Evolutionary conservation across 2,329 filamentous ascomycete species (phyloP).

Genomic region (Aspergillus neoniger): DNA sequence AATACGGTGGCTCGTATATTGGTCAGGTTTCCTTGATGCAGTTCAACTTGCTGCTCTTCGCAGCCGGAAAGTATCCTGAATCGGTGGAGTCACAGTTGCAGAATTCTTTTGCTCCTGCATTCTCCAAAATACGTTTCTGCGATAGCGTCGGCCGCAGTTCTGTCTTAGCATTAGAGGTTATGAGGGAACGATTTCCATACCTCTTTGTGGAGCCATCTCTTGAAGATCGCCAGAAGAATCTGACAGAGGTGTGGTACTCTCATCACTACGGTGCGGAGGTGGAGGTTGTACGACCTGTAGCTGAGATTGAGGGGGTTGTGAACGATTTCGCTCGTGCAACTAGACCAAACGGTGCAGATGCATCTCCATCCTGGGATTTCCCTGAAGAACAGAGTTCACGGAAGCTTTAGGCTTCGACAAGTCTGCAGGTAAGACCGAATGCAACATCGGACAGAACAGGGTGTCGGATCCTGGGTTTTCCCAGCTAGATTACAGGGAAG

Average conservation of each 20-base stretch:
- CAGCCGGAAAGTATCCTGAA: background rate
- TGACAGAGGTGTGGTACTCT: background rate
- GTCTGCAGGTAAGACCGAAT: too few species aligned
- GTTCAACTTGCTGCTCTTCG: background rate
- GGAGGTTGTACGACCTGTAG: slow-evolving; percentile 16
- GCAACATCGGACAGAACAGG: too few species aligned
- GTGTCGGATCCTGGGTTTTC: too few species aligned
- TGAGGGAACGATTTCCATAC: background rate
- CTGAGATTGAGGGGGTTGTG: slow-evolving; percentile 15
- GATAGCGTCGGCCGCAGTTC: background rate
- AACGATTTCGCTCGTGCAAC: slow-evolving; percentile 14
- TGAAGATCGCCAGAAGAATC: background rate
- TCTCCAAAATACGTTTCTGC: background rate
- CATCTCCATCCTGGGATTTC: too few species aligned
- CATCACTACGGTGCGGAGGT: slow-evolving; percentile 9
- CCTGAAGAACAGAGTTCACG: too few species aligned
- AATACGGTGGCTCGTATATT: background rate
- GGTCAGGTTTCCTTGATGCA: background rate
- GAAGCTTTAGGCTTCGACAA: too few species aligned
- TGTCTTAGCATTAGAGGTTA: background rate
- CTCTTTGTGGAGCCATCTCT: background rate
- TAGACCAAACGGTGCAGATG: slow-evolving; percentile 15
- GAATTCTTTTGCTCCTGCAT: background rate
- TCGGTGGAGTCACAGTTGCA: background rate
- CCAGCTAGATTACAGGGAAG: too few species aligned